Base-by-base conservation (phyloP, 2,329 filamentous ascomycete genomes). In the Aureobasidium sp. region DNA sequence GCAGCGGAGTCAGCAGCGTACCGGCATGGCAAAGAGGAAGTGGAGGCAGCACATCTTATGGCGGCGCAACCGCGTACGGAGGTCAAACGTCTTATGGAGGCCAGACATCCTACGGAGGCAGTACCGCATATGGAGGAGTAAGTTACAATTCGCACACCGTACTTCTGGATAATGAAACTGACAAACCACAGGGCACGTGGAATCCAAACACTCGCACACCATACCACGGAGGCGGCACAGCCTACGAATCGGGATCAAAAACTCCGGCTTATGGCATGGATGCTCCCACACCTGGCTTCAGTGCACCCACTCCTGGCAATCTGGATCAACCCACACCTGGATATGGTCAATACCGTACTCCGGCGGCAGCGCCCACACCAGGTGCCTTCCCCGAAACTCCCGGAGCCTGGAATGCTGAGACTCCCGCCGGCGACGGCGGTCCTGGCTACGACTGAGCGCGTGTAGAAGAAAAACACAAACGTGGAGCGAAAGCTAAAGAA, bases 151-250 rank as follows among this genome's bases (percentile, higher is more conserved):
- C 51, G 9, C 26, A n/a, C 17, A 58, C 48, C 44, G 59, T 20
- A 47, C 15, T 12, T 20, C 44, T 32, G 27, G 29, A 61, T 68
- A 66, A 55, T 52, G 29, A 42, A 29, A 39, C 63, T 62, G 32
- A 64, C 63, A 53, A 61, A 34, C 36, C 6, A 46, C 66, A 73
- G 70, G 68, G 72, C 10, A 71, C 73, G 2, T 76, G 73, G 73
- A 73, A 72, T 63, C 68, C 74, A 41, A 73, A 71, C 60, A 65
- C 63, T 34, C 70, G 73, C 39, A 76, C 75, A 39, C 88, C 90
- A 1, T 89, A 88, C 58, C 89, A 93, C 68, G 85, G 87, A 60
- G 87, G 88, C 23, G 60, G 60, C 20, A 72, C 93, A 89, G 79
- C 89, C 60, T 84, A 84, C 1, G 80, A 80, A 65, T 70, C 70